These are phyloP conservation scores for Russula foetens DNA, from an alignment of 768 basidiomycete genomes.

Conservation along the genomic window DNA sequence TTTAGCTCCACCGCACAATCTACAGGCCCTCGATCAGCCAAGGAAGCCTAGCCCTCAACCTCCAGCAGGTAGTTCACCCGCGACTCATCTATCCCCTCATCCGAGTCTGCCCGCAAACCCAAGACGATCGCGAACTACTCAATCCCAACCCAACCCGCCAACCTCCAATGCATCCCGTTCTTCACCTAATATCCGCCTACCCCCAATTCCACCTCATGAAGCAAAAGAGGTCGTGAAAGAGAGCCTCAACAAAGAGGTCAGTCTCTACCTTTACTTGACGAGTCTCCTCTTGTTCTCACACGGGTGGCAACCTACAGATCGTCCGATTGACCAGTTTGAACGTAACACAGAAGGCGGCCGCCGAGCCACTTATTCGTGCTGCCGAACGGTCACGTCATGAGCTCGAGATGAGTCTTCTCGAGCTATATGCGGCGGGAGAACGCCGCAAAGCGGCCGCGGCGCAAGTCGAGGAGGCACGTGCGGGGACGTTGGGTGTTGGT, in stretches of 20 bases:
- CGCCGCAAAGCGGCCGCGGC: slow-evolving; percentile 49
- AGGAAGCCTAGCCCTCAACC: slow-evolving; percentile 11
- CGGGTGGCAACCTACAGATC: neutral
- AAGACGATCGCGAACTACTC: slow-evolving; percentile 5
- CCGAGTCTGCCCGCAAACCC: neutral
- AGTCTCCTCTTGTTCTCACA: neutral
- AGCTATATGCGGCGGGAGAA: slow-evolving; percentile 49
- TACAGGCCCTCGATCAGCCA: slow-evolving; percentile 2
- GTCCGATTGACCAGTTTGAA: slow-evolving; percentile 9
- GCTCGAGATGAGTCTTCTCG: slow-evolving; percentile 49
- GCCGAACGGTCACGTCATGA: slow-evolving; percentile 44
- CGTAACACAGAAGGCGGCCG: slow-evolving; percentile 10
- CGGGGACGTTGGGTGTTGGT: slow-evolving; percentile 44
- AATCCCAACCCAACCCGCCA: neutral
- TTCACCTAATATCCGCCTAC: slow-evolving; percentile 9
- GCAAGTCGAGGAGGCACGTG: slow-evolving; percentile 54
- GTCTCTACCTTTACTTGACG: neutral
- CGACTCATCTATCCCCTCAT: neutral
- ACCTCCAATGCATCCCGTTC: neutral
- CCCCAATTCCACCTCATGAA: slow-evolving; percentile 7
- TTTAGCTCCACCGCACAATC: slow-evolving; percentile 2
- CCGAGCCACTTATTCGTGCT: slow-evolving; percentile 8
- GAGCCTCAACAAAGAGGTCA: slow-evolving; percentile 11
- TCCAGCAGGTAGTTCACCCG: neutral
- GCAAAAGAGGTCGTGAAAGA: slow-evolving; percentile 13